phyloP scores from a whole-genome alignment of 1,139 yeast species.

The Pneumocystis oryctolagi region DNA sequence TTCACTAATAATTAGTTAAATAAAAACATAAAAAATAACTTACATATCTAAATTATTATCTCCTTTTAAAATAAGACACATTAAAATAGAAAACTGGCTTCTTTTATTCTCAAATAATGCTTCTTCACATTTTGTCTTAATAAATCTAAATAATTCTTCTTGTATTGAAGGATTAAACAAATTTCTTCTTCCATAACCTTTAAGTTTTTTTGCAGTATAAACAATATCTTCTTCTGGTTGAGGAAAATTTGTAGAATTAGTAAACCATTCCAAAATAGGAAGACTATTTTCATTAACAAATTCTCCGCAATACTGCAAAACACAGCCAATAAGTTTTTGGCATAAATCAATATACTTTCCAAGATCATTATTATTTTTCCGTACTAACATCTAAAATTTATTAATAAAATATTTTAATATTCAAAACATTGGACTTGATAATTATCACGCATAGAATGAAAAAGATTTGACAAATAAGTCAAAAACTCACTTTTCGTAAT shows the following conservation, averaged over 20 bases:
- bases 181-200: conserved; percentile 3
- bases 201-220: conserved; percentile 4
- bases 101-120: conserved; percentile 3
- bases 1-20: not conserved
- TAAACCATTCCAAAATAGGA: conserved; percentile 4
- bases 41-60: not conserved
- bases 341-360: conserved; percentile 1
- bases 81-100: not conserved
- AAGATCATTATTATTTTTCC: not conserved
- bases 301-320: conserved; percentile 6
- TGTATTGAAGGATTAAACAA: not conserved
- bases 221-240: conserved; percentile 8
- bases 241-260: conserved; percentile 6
- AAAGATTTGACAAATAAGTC: not conserved
- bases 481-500: not conserved
- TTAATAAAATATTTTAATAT: not conserved
- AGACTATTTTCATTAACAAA: conserved; percentile 6
- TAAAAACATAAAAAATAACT: not conserved
- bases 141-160: conserved; percentile 1
- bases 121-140: conserved; percentile 4
- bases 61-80: not conserved
- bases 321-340: conserved; percentile 6
- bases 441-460: not conserved
- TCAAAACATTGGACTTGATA: not conserved
- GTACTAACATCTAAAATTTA: not conserved